Conservation (phyloP, 305 asterid genomes). For the Fraxinus greggii region DNA sequence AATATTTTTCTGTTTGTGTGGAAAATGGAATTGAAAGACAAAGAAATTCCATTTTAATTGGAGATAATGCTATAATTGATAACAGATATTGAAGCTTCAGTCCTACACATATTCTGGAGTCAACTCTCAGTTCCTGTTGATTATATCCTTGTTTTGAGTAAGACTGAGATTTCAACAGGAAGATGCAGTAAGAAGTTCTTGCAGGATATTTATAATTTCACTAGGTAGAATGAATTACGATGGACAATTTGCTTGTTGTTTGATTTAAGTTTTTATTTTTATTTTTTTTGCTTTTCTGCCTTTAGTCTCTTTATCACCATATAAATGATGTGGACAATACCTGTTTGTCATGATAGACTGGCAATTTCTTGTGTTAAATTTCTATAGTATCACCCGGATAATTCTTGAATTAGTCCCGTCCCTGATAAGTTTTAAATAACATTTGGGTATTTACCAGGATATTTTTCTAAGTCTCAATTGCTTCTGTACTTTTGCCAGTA, state of each 20-base stretch:
- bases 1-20: slow-evolving; percentile 9
- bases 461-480: slow-evolving; percentile 9
- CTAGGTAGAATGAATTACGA: slow-evolving; percentile 12
- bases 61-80: neutral
- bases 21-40: slow-evolving; percentile 4
- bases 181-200: slow-evolving; percentile 20
- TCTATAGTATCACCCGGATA: slow-evolving; percentile 1
- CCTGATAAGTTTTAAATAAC: slow-evolving; percentile 4
- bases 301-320: slow-evolving; percentile 2
- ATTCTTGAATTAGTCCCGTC: slow-evolving; percentile 3
- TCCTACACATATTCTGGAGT: neutral
- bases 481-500: slow-evolving; percentile 45
- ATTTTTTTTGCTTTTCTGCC: neutral
- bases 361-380: slow-evolving; percentile 3
- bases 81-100: neutral
- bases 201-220: slow-evolving; percentile 6
- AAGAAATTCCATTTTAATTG: neutral
- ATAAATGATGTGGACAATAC: slow-evolving; percentile 5
- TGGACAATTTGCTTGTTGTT: neutral
- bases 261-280: neutral
- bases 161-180: neutral
- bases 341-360: slow-evolving; percentile 6
- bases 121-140: neutral
- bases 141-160: slow-evolving; percentile 4
- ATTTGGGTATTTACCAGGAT: slow-evolving; percentile 13